Base-by-base conservation (phyloP, 805 yeast species). In the Candida vartiovaarae region DNA sequence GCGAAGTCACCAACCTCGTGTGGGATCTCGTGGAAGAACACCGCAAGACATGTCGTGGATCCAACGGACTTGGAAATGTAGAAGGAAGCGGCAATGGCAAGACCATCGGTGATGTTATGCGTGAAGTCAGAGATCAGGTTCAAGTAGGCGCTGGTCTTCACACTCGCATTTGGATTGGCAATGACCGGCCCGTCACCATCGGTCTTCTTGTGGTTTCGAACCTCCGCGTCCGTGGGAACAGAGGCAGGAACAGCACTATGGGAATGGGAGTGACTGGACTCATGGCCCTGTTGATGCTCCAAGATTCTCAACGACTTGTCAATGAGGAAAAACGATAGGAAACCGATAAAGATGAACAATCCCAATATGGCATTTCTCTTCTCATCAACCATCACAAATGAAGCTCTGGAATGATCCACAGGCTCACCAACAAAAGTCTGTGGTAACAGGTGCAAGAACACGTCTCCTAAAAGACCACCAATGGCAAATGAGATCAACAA, bases 1-100 rank as follows among this genome's bases (percentile, higher is more conserved):
- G 89, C 90, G 63, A 80, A 84, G 56, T 84, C 93, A 39, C 91
- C 90, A 48, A 84, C 74, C 56, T 83, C 88, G 58, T 84, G 93
- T 5, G 93, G 93, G 39, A 84, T 75, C 59, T 84, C 93, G 59
- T 84, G 93, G 61, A 81, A 74, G 48, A 83, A 72, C 28, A 84
- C 81, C 1, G 90, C 86, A 32, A 83, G 62, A 24, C 84, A 75
- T 0, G 90, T 82, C 3, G 83, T 72, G 25, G 82, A 76, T 0
- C 93, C 93, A 15, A 76, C 78, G 37, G 62, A 66, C 41, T 72
- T 70, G 34, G 81, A 71, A 38, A 72, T 72, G 60, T 78, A 78
- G 58, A 84, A 84, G 5, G 89, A 74, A 0, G 90, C 75, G 1
- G 88, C 75, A 38, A 84, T 71, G 2, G 91, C 87, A 7, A 84